These are phyloP conservation scores for Ziziphus jujuba DNA, from an alignment of 306 rosid genomes.

Conservation along the genomic window DNA sequence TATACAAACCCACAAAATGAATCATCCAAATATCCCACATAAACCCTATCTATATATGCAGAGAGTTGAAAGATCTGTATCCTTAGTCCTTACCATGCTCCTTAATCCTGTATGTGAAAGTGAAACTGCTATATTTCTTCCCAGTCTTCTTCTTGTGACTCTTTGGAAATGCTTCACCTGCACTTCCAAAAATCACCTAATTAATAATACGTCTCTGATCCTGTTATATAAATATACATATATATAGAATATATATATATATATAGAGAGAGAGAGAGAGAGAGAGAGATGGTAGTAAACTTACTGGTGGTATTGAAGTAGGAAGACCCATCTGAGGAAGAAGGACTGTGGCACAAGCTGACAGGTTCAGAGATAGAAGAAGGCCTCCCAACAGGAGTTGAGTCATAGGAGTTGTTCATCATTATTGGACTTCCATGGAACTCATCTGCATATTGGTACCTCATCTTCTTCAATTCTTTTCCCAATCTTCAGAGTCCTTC, in stretches of 20 bases:
- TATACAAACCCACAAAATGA: too few species aligned
- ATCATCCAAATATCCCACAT: too few species aligned
- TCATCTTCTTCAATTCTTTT: slow-evolving; percentile 2
- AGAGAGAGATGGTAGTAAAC: not conserved
- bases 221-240: not conserved
- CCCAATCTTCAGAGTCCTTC: not conserved
- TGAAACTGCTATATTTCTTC: slow-evolving; percentile 42
- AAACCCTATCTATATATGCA: too few species aligned
- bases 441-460: slow-evolving; percentile 14
- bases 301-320: slow-evolving; percentile 40
- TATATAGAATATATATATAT: not conserved
- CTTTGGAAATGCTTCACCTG: slow-evolving; percentile 33
- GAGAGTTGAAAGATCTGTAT: not conserved
- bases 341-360: slow-evolving; percentile 30
- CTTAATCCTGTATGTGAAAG: slow-evolving; percentile 51
- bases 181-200: slow-evolving; percentile 2
- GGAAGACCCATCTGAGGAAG: slow-evolving; percentile 33
- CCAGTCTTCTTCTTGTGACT: slow-evolving; percentile 17
- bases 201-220: not conserved
- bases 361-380: slow-evolving; percentile 30
- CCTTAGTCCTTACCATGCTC: slow-evolving; percentile 55
- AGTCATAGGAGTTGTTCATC: slow-evolving; percentile 35
- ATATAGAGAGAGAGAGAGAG: slow-evolving; percentile 18
- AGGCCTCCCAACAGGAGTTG: slow-evolving; percentile 16
- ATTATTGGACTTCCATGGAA: slow-evolving; percentile 20